Evolutionary conservation across 1,139 yeast species (phyloP).

Genomic region (Suhomyces taliae): DNA sequence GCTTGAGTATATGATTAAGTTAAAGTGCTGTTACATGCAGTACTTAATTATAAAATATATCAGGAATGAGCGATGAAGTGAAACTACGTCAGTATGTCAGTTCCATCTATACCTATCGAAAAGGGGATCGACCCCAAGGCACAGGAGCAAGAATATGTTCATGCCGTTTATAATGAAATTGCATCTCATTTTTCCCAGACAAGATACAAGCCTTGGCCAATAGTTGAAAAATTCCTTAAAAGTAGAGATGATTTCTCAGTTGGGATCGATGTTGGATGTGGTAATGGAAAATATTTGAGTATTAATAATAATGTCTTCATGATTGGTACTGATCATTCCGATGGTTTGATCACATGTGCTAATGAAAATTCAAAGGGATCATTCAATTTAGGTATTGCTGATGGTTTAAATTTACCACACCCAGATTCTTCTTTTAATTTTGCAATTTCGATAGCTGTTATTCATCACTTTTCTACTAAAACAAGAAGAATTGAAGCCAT

Average conservation of each 20-base stretch:
- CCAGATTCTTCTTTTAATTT: conserved; percentile 65
- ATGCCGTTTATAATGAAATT: conserved; percentile 85
- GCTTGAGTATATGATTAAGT: too few relatives aligned
- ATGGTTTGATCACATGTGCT: conserved; percentile 76
- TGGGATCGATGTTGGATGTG: conserved; percentile 86
- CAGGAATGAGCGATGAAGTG: not conserved
- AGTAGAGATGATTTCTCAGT: conserved; percentile 33
- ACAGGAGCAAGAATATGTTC: conserved; percentile 81
- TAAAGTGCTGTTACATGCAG: not conserved
- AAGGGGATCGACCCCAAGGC: conserved; percentile 42
- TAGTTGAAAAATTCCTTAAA: conserved; percentile 70
- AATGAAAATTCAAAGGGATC: conserved; percentile 37
- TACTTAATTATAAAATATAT: too few relatives aligned
- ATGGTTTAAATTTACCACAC: conserved; percentile 75
- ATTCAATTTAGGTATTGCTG: conserved; percentile 61
- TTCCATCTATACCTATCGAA: conserved; percentile 33
- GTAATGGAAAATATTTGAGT: conserved; percentile 87
- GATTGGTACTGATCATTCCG: conserved; percentile 83
- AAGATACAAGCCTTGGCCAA: conserved; percentile 97
- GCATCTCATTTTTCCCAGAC: conserved; percentile 93
- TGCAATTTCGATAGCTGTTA: conserved; percentile 93
- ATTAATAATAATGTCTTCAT: conserved; percentile 67
- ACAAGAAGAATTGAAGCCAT: conserved; percentile 79
- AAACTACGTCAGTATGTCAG: conserved; percentile 18
- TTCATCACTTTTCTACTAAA: conserved; percentile 89